Evolutionary conservation across 331 rosid species (phyloP).

Genomic region (Malus hybrid): DNA sequence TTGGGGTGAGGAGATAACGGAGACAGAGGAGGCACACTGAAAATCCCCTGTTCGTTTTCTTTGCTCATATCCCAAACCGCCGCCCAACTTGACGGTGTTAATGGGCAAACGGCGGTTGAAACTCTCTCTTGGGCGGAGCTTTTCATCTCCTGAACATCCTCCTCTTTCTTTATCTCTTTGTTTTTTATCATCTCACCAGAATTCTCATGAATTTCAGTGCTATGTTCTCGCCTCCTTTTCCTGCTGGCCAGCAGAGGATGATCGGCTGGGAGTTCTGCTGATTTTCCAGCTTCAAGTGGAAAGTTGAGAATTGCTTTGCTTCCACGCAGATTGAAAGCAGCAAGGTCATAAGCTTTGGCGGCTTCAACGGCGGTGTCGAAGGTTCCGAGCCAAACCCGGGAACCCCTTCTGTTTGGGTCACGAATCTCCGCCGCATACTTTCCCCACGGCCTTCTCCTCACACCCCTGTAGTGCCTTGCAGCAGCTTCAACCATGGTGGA

Average conservation of each 20-base stretch:
- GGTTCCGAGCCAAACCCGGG: constrained; percentile 95
- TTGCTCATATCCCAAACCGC: constrained; percentile 34
- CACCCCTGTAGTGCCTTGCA: constrained; percentile 65
- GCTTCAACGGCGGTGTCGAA: constrained; percentile 87
- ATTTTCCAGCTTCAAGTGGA: constrained; percentile 50
- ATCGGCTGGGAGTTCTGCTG: not conserved
- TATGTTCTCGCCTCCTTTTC: not conserved
- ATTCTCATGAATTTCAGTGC: not conserved
- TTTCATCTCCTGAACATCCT: not conserved
- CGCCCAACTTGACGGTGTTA: constrained; percentile 49
- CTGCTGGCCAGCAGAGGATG: not conserved
- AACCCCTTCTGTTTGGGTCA: constrained; percentile 66
- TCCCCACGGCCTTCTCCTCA: constrained; percentile 85
- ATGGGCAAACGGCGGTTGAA: constrained; percentile 14
- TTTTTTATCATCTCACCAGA: not conserved
- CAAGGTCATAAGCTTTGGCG: constrained; percentile 77
- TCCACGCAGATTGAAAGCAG: constrained; percentile 82
- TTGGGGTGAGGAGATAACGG: constrained; percentile 30
- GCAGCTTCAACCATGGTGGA: not conserved
- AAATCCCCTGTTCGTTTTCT: constrained; percentile 35
- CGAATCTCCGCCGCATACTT: constrained; percentile 88
- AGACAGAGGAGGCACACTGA: constrained; percentile 47
- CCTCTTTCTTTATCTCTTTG: constrained; percentile 22
- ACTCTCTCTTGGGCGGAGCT: not conserved
- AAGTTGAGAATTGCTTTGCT: constrained; percentile 82